A percentile compares a stretch with the other conserved stretches of the same genome.
phyloP scores from a whole-genome alignment of 148 eudicot genomes.

The Vaccinium darrowii region DNA sequence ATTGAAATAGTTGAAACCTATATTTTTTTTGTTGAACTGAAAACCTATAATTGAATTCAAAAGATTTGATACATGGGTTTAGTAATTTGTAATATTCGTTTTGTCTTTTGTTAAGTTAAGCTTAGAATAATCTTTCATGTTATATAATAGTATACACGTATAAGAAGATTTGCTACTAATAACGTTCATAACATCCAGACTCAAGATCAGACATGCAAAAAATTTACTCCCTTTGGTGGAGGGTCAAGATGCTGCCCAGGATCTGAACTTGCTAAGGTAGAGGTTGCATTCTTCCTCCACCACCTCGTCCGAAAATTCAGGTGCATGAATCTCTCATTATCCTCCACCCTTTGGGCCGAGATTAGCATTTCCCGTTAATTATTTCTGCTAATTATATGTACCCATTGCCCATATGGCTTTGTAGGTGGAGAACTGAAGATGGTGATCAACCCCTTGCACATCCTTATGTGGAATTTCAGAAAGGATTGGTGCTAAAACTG shows the following conservation, averaged over 20 bases:
- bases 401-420: neutral
- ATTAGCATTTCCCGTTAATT: too few species aligned
- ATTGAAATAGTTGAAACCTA: too few species aligned
- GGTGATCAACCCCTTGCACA: conserved; percentile 46
- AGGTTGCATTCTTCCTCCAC: conserved; percentile 67
- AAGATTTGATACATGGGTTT: too few species aligned
- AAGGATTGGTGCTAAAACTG: conserved; percentile 36
- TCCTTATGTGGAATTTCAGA: conserved; percentile 50
- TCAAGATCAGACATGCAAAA: conserved; percentile 55
- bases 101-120: too few species aligned
- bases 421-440: conserved; percentile 48
- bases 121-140: neutral
- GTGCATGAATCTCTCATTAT: conserved; percentile 23
- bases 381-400: neutral
- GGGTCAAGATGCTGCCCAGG: conserved; percentile 70
- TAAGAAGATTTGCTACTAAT: neutral
- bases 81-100: too few species aligned
- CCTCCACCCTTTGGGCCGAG: too few species aligned
- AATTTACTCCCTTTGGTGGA: conserved; percentile 63
- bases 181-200: conserved; percentile 14
- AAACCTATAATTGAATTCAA: too few species aligned
- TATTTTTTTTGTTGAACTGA: too few species aligned
- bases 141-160: neutral
- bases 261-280: conserved; percentile 61
- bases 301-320: conserved; percentile 59